These are phyloP conservation scores for Debaryomyces prosopidis DNA, from an alignment of 805 yeast species.

Conservation along the genomic window DNA sequence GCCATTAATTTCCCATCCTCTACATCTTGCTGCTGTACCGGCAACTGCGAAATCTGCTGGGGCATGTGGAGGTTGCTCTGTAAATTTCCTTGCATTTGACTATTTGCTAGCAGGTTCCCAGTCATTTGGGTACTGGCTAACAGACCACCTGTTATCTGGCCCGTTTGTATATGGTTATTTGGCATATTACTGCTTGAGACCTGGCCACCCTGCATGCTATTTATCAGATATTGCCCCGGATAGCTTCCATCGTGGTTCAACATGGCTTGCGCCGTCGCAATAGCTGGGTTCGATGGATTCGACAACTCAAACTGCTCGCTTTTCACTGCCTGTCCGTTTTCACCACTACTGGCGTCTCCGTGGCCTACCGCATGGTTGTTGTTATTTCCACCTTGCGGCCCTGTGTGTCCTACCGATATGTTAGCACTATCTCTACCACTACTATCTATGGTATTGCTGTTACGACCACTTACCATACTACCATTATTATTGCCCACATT, in stretches of 20 bases:
- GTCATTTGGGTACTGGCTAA: not conserved
- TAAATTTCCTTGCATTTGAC: not conserved
- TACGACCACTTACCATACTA: not conserved
- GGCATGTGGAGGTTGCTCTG: not conserved
- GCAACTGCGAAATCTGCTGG: not conserved
- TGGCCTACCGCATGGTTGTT: conserved; percentile 5
- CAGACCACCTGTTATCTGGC: not conserved
- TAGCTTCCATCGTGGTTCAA: conserved; percentile 9
- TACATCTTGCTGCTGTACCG: not conserved
- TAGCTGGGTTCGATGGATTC: conserved; percentile 13
- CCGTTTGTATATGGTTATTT: not conserved
- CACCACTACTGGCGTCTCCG: not conserved
- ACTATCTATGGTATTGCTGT: not conserved
- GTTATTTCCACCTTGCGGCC: not conserved
- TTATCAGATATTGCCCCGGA: conserved; percentile 7
- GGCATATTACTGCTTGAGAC: not conserved
- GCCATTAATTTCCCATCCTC: conserved; percentile 11
- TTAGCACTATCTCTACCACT: not conserved
- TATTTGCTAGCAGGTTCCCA: not conserved
- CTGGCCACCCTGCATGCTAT: not conserved
- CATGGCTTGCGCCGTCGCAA: conserved; percentile 16
- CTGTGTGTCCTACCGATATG: not conserved
- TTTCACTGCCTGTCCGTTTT: not conserved
- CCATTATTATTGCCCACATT: not conserved
- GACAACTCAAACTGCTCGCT: conserved; percentile 9